A percentile compares a stretch with the other conserved stretches of the same genome.
phyloP scores from a whole-genome alignment of 78 protist species.

The Dictyostelium intermedium region DNA sequence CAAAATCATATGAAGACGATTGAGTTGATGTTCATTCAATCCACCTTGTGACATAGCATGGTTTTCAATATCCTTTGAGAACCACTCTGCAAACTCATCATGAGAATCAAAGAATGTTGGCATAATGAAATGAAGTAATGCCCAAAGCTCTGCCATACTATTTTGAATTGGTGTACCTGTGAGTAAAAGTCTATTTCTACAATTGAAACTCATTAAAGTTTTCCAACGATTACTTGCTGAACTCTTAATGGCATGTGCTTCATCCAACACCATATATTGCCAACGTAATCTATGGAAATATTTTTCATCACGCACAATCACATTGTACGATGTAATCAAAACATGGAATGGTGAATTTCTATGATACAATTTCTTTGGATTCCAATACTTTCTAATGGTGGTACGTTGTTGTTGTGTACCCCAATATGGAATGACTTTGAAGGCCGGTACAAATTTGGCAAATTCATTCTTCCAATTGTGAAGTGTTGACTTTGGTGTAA shows the following conservation, averaged over 20 bases:
- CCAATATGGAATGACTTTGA: constrained; percentile 76
- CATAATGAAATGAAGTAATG: constrained; percentile 95
- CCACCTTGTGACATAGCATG: constrained; percentile 74
- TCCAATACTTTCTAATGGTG: constrained; percentile 89
- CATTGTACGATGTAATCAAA: constrained; percentile 82
- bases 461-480: constrained; percentile 95
- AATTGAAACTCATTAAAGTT: constrained; percentile 82
- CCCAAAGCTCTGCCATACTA: constrained; percentile 93
- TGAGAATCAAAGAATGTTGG: constrained; percentile 91
- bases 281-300: constrained; percentile 81
- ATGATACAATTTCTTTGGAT: constrained; percentile 89
- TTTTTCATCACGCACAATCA: constrained; percentile 87
- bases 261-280: constrained; percentile 97
- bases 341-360: constrained; percentile 94
- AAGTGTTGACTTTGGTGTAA: constrained; percentile 96
- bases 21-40: constrained; percentile 86
- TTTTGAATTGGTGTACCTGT: constrained; percentile 98
- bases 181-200: constrained; percentile 95
- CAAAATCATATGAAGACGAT: constrained; percentile 93
- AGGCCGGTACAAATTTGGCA: constrained; percentile 87
- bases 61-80: constrained; percentile 71
- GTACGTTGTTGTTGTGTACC: constrained; percentile 61
- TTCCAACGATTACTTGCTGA: constrained; percentile 85
- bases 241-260: constrained; percentile 97
- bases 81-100: constrained; percentile 95